These are phyloP conservation scores for Candida mattraensis DNA, from an alignment of 805 yeast species.

Conservation along the genomic window DNA sequence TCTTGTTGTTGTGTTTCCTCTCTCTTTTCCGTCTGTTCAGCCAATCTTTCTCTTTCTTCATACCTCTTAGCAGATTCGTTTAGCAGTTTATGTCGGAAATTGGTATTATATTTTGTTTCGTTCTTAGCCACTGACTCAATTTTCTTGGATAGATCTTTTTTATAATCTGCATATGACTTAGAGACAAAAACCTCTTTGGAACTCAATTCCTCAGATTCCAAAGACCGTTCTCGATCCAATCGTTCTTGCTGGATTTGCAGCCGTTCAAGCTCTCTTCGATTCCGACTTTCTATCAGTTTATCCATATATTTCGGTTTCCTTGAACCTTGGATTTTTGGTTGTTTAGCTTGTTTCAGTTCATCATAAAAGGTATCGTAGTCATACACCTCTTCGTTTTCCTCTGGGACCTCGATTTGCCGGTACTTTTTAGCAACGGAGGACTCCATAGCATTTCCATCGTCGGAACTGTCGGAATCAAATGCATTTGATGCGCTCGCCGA, in stretches of 20 bases:
- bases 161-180: constrained; percentile 42
- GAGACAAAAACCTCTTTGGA: constrained; percentile 50
- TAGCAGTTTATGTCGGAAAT: too few relatives aligned
- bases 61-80: too few relatives aligned
- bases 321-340: constrained; percentile 24
- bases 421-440: too few relatives aligned
- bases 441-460: too few relatives aligned
- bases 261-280: constrained; percentile 45
- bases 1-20: too few relatives aligned
- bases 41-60: too few relatives aligned
- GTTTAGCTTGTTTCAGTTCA: constrained; percentile 33
- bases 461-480: constrained; percentile 5
- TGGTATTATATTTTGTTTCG: too few relatives aligned
- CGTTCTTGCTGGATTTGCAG: constrained; percentile 39
- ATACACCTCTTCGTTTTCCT: constrained; percentile 19
- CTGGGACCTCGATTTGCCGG: neutral
- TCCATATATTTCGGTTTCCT: constrained; percentile 36
- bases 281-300: constrained; percentile 43
- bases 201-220: constrained; percentile 38
- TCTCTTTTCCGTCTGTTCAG: too few relatives aligned
- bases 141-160: constrained; percentile 20
- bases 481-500: constrained; percentile 2
- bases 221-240: constrained; percentile 37
- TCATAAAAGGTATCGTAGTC: constrained; percentile 51
- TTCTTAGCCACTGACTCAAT: too few relatives aligned